A percentile compares a stretch with the other conserved stretches of the same genome.
These are phyloP conservation scores for Trichophyton verrucosum DNA, from an alignment of 2,329 filamentous ascomycete genomes.

Conservation along the genomic window DNA sequence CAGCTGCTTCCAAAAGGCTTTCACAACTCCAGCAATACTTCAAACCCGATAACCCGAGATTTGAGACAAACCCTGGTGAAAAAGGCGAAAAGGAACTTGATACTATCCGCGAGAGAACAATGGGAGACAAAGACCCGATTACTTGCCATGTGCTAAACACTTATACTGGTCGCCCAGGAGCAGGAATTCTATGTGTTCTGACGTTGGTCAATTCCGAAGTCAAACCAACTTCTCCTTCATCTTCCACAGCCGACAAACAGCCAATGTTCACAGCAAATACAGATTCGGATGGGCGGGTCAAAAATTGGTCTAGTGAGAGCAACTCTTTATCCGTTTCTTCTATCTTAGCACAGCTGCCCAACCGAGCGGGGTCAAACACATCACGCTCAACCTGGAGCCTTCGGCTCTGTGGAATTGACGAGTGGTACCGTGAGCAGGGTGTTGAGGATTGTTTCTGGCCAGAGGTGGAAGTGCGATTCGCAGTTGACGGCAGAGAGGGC, in stretches of 20 bases:
- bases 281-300: constrained; percentile 36
- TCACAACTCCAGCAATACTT: background rate
- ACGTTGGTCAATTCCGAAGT: constrained; percentile 46
- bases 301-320: constrained; percentile 27
- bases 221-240: background rate
- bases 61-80: background rate
- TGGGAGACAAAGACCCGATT: constrained; percentile 31
- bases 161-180: constrained; percentile 33
- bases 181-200: constrained; percentile 38
- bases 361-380: constrained; percentile 15
- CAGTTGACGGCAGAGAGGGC: constrained; percentile 33
- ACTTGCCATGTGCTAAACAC: constrained; percentile 42
- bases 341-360: constrained; percentile 7
- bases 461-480: constrained; percentile 40
- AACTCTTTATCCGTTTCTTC: constrained; percentile 13
- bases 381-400: constrained; percentile 36
- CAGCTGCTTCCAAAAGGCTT: background rate
- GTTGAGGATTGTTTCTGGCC: constrained; percentile 40
- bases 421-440: constrained; percentile 34
- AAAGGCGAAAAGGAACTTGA: background rate
- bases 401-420: constrained; percentile 33
- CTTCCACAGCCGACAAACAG: constrained; percentile 12
- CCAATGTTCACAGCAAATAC: constrained; percentile 30
- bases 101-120: background rate
- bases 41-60: background rate